Conservation (phyloP, 2,329 filamentous ascomycete genomes). For the Annulohypoxylon truncatum region DNA sequence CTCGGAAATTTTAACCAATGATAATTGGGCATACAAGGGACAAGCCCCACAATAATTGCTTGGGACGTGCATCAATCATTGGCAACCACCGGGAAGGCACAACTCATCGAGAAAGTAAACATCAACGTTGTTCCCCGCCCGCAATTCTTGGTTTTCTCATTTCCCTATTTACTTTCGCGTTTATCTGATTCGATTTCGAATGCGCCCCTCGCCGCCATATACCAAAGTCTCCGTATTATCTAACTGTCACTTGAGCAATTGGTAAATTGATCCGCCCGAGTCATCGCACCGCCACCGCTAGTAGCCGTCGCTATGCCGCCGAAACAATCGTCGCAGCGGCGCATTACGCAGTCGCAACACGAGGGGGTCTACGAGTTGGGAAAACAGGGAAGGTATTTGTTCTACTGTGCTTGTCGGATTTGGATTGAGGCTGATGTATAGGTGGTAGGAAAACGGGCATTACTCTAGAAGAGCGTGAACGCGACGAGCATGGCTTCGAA, state of each 20-base stretch:
- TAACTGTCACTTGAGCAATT: neutral
- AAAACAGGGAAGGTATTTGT: conserved; percentile 59
- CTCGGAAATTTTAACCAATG: conserved; percentile 9
- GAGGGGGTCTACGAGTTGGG: conserved; percentile 64
- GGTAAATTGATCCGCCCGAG: neutral
- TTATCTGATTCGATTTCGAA: neutral
- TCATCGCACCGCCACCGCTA: neutral
- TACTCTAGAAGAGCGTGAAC: conserved; percentile 80
- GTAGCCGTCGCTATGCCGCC: conserved; percentile 53
- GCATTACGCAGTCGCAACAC: conserved; percentile 55
- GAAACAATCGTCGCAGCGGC: conserved; percentile 51
- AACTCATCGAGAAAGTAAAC: conserved; percentile 35
- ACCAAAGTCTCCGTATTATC: neutral
- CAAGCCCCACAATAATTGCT: conserved; percentile 29
- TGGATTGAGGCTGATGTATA: conserved; percentile 24
- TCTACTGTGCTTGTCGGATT: neutral
- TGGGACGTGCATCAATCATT: conserved; percentile 37
- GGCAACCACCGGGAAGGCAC: conserved; percentile 30
- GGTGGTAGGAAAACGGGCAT: conserved; percentile 85
- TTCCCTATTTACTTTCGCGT: conserved; percentile 2
- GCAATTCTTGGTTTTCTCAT: conserved; percentile 2
- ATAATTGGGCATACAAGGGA: neutral
- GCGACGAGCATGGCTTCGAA: conserved; percentile 94
- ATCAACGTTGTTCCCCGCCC: conserved; percentile 30
- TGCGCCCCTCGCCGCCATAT: neutral